Evolutionary conservation across 768 basidiomycete genomes (phyloP), one percentile per base, ranked within the genome.

Genomic region (button mushroom (Agaricus bisporus)): DNA sequence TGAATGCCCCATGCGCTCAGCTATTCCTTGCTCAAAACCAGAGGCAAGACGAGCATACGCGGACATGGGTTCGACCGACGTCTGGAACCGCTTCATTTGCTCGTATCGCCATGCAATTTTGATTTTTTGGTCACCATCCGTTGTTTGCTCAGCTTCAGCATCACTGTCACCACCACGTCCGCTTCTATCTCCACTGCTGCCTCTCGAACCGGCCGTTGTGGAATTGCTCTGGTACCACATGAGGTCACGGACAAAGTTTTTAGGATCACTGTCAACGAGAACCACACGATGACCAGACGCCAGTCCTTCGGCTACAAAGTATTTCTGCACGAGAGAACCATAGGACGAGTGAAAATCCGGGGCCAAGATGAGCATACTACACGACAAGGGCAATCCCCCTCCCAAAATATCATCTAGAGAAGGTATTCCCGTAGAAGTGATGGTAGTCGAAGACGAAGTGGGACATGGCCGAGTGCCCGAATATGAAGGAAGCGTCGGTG

Each of bases 101-200:
- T 92, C 91, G 68, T 99, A 99, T 64, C 97, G 80, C 91, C 97
- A 99, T 28, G 97, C 97, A 61, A 99, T 98, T 72, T 89, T 95
- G 59, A 95, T 88, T 61, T 83, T 84, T 25, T 81, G 75, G 39
- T 71, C 77, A 25, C 68, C 68, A 11, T 70, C 68, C 15, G 66
- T 64, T 35, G 73, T 70, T 39, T 77, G 75, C 26, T 70, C 68
- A 15, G 8, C 70, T 17, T 70, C 73, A 2, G 66, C 70, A 44
- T 68, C 58, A 22, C 63, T 62, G 26, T 60, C 64, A n/a, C 49
- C 49, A 6, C 60, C 59, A 22, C 60, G 59, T 53, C 78, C 73
- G 39, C 66, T 71, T 2, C 69, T 67, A 26, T 63, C 38, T 17
- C 38, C 63, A 18, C 74, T 32, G 14, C 63, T 69, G 20, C 61